Base-by-base conservation (phyloP, 495 filamentous ascomycete genomes). In the Daldinia vernicosa region DNA sequence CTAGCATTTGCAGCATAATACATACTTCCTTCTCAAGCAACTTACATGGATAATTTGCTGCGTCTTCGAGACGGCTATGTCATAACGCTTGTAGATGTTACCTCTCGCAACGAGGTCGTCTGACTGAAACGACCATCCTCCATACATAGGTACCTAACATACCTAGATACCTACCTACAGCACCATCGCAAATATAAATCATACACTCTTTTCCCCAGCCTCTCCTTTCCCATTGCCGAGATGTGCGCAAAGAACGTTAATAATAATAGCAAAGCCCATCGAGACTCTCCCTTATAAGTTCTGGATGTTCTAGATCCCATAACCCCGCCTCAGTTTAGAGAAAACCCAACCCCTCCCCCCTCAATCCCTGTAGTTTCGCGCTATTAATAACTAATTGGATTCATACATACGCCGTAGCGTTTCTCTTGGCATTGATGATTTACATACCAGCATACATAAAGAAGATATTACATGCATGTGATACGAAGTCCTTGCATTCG, bases 51-150 rank as follows among this genome's bases (percentile, higher is more conserved):
- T 64, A 35, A 52, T 56, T 51, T 70, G 47, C 62, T 61, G 47
- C 50, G 40, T 15, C 39, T 57, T 56, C 37, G 28, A 35, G 30
- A 37, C 12, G 53, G 24, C 22, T 26, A 72, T 68, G 60, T 68
- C 64, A 72, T 65, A 27, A 43, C 60, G 28, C 55, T 58, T 67
- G 43, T 33, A 33, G 28, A 63, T 60, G 53, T 35, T 67, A 71
- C 69, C 58, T 67, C 47, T 66, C 27, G 8, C 39, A 47, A 57
- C 32, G 27, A 60, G 63, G 59, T 71, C 69, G 69, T 32, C 63
- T 67, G 69, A 66, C 60, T 33, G 30, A 50, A 60, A 50, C 28
- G 8, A 15, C 50, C 26, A n/a, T 27, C 50, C 50, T 17, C 14
- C 6, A 30, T 53, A 30, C 50, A 33, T 33, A n/a, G n/a, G n/a